A percentile compares a stretch with the other conserved stretches of the same genome.
Evolutionary conservation across 306 rosid species (phyloP).

Genomic region (Begonia loranthoides): DNA sequence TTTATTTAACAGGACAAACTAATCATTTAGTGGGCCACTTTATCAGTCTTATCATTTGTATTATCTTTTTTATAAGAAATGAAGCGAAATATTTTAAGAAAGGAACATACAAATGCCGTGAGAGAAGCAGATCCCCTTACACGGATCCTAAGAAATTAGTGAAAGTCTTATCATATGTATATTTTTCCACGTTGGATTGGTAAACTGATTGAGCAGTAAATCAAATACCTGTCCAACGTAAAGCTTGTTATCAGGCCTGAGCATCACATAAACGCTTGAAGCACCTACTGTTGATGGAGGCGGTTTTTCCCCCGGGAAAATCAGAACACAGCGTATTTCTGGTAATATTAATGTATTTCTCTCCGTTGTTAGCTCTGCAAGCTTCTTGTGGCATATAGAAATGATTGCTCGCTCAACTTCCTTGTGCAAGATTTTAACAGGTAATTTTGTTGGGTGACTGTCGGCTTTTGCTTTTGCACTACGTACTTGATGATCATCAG

Average conservation of each 20-base stretch:
- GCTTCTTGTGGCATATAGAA: slow-evolving; percentile 54
- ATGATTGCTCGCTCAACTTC: slow-evolving; percentile 51
- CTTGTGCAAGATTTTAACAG: slow-evolving; percentile 22
- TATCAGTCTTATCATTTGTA: not conserved
- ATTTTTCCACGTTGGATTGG: not conserved
- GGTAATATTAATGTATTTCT: slow-evolving; percentile 14
- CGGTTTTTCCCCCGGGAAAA: slow-evolving; percentile 60
- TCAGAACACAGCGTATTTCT: slow-evolving; percentile 38
- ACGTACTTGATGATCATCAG: slow-evolving; percentile 16
- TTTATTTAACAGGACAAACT: not conserved
- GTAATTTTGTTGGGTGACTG: slow-evolving; percentile 14
- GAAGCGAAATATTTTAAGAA: not conserved
- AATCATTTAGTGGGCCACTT: too few species aligned
- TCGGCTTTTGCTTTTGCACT: slow-evolving; percentile 10
- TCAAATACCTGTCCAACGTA: slow-evolving; percentile 76
- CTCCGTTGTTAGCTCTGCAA: slow-evolving; percentile 32
- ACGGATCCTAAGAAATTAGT: too few species aligned
- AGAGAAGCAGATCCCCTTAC: not conserved
- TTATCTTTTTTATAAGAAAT: too few species aligned
- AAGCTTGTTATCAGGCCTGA: slow-evolving; percentile 60
- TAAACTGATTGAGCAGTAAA: not conserved
- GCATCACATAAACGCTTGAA: slow-evolving; percentile 75
- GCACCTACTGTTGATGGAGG: slow-evolving; percentile 87
- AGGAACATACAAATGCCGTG: too few species aligned
- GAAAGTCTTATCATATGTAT: not conserved